Percentiles rank a stretch among this genome's conserved stretches.
phyloP scores from a whole-genome alignment of 768 basidiomycete species.

The Kondoa malvinella region DNA sequence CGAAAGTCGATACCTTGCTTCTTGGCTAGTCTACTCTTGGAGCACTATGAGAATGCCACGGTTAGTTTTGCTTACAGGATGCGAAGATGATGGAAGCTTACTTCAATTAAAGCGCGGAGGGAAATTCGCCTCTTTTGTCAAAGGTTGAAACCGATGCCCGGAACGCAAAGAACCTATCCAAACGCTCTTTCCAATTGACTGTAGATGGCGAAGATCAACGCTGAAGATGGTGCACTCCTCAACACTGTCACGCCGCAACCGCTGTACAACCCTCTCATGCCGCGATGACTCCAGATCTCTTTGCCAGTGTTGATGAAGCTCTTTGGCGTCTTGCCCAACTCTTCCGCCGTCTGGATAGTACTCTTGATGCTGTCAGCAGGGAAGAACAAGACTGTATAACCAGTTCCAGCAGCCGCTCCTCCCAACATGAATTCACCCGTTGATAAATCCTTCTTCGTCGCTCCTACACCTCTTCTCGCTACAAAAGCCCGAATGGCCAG shows the following conservation, averaged over 20 bases:
- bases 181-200: conserved; percentile 51
- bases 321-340: conserved; percentile 40
- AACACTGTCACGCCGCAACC: conserved; percentile 83
- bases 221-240: conserved; percentile 71
- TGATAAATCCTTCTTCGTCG: conserved; percentile 39
- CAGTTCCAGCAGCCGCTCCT: conserved; percentile 69
- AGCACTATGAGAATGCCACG: conserved; percentile 16
- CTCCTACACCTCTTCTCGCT: conserved; percentile 23
- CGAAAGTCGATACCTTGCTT: conserved; percentile 23
- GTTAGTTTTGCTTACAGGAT: neutral
- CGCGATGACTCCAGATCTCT: conserved; percentile 57
- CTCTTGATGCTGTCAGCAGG: conserved; percentile 92
- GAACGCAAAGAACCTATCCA: conserved; percentile 31
- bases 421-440: conserved; percentile 70
- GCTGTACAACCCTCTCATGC: conserved; percentile 69
- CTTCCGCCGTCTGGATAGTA: conserved; percentile 82
- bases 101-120: neutral
- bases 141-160: no score
- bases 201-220: conserved; percentile 82
- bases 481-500: conserved; percentile 49
- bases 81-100: no score
- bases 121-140: neutral
- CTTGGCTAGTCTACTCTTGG: conserved; percentile 23
- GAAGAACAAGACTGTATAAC: conserved; percentile 75
- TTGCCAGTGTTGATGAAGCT: conserved; percentile 41